Evolutionary conservation across 73 alveolate species (phyloP).

Genomic region (Uronychia setigera): DNA sequence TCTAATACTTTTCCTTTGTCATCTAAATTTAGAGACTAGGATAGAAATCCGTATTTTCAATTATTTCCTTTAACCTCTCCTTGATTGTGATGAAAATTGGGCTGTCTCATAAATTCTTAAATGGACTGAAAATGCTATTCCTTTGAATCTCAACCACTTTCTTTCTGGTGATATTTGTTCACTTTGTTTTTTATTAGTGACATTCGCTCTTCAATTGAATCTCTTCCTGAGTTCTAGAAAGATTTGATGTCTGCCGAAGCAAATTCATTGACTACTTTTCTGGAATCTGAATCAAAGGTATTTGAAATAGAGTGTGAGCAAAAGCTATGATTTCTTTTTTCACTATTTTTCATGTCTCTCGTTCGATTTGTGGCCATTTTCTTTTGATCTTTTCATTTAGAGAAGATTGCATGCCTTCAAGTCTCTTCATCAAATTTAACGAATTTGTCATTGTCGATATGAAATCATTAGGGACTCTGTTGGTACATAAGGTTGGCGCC

Average conservation of each 20-base stretch:
- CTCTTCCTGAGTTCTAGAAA: not conserved
- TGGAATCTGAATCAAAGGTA: not conserved
- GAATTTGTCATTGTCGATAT: not conserved
- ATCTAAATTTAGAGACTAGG: not conserved
- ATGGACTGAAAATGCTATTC: not conserved
- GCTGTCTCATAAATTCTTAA: not conserved
- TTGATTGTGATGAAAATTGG: not conserved
- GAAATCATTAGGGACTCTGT: not conserved
- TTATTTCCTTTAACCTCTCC: too few species aligned
- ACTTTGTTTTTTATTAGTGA: too few species aligned
- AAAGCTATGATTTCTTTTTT: not conserved
- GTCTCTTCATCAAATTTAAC: not conserved
- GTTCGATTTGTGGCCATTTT: not conserved
- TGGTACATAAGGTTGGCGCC: not conserved
- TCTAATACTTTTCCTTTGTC: not conserved
- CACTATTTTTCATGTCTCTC: not conserved
- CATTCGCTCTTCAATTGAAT: not conserved
- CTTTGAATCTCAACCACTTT: not conserved
- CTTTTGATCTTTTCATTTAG: not conserved
- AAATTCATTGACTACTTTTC: not conserved
- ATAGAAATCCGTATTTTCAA: too few species aligned
- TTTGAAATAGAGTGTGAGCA: too few species aligned
- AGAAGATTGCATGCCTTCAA: not conserved
- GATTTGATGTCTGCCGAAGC: not conserved
- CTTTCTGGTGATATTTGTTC: not conserved